phyloP scores from a whole-genome alignment of 164 flowering plant species.

The Annona cherimola region DNA sequence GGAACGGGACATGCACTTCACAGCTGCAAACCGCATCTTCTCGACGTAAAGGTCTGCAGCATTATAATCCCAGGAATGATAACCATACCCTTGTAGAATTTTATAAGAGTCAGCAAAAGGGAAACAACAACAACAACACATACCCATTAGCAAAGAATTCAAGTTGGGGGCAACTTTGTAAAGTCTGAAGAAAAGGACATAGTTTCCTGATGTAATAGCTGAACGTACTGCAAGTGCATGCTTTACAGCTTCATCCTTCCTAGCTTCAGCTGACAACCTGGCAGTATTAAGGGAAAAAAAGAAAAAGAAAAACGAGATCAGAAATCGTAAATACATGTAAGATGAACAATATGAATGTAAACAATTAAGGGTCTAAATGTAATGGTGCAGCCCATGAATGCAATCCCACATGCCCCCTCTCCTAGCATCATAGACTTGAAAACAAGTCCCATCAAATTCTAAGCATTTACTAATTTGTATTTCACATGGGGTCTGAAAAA shows the following conservation, averaged over 20 bases:
- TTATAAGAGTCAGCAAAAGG: neutral
- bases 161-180: slow-evolving; percentile 86
- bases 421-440: no score
- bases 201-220: slow-evolving; percentile 86
- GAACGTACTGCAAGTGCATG: slow-evolving; percentile 96
- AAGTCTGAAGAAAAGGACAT: slow-evolving; percentile 73
- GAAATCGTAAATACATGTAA: neutral
- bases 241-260: slow-evolving; percentile 62
- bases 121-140: slow-evolving; percentile 9
- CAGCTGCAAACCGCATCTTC: slow-evolving; percentile 88
- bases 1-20: slow-evolving; percentile 81
- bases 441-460: no score
- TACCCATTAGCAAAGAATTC: slow-evolving; percentile 82
- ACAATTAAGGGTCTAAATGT: neutral
- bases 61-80: neutral
- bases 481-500: no score
- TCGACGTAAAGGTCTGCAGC: slow-evolving; percentile 81
- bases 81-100: neutral
- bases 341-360: neutral
- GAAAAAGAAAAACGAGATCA: neutral
- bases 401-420: no score
- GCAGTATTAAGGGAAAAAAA: neutral
- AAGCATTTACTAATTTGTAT: no score
- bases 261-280: slow-evolving; percentile 74
- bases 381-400: no score